Base-by-base conservation (phyloP, 148 eudicot genomes). In the Silene latifolia region DNA sequence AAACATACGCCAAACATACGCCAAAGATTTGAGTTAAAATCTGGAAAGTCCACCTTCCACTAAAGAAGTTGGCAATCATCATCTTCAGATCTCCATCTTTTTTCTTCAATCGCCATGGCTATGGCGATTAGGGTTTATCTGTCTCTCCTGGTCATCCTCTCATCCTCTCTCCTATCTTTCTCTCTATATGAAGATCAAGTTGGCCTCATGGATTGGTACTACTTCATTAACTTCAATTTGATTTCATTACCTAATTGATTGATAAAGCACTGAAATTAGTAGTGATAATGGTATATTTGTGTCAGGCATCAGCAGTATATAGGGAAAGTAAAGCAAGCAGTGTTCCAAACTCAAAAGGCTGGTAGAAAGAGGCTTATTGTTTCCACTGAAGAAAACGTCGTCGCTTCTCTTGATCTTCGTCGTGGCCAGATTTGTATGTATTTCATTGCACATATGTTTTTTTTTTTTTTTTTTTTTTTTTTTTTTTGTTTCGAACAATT, bases 401-500 rank as follows among this genome's bases (percentile, higher is more conserved):
- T 95, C 14, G 97, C 99, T 47, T 92, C 97, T 1, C 92, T 95
- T 66, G 99, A 95, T 95, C 99, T 95, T 80, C 89, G 99, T 20
- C 92, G 84, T 12, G 99, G 99, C 80, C 91, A 95, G 83, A 89
- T 95, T 79, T 96, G 98, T 95, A 76, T 71, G 91, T 72, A 29
- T 5, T 20, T 63, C n/a, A 54, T 70, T 69, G 24, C 32, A 42
- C 9, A 14, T 18, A 19, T 19, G 35, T 5, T 21, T 35, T 44
- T 5, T 19, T 1, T 39, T 21, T 27, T 1, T 48, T 75, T 60
- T 60, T 19, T 1, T 39, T 21, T 27, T 5, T 21, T 35, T 44
- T 5, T 19, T 1, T 39, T 21, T 27, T 1, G 57, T 75, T 60
- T 60, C n/a, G 7, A n/a, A 13, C 66, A 62, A 48, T 32, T 20